Percentiles rank a stretch among this genome's conserved stretches.
Conservation (phyloP, 139 green algal species). For the Desmodesmus armatus region DNA sequence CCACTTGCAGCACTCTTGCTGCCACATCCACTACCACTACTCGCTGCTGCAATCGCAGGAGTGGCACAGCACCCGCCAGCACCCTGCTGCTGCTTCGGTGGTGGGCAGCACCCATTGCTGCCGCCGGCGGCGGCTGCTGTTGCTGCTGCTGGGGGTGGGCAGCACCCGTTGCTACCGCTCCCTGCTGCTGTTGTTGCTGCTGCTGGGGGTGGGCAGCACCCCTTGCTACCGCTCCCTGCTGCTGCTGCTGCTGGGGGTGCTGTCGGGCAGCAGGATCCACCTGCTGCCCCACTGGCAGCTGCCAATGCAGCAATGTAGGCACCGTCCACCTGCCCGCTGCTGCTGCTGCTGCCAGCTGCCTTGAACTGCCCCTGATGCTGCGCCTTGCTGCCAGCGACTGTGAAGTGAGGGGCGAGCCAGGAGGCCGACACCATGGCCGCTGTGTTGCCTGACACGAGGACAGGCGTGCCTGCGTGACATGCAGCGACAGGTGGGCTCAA, state of each 20-base stretch:
- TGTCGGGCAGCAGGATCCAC: too few species aligned
- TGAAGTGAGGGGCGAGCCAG: slow-evolving; percentile 75
- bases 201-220: too few species aligned
- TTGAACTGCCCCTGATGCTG: slow-evolving; percentile 23
- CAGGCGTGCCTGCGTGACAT: slow-evolving; percentile 51
- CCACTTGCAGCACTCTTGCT: too few species aligned
- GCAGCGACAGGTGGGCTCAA: too few species aligned
- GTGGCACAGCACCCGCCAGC: too few species aligned
- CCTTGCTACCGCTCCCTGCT: background rate
- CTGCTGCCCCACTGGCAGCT: too few species aligned
- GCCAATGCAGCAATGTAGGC: background rate
- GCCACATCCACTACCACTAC: too few species aligned
- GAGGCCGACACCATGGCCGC: slow-evolving; percentile 90
- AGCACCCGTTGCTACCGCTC: slow-evolving; percentile 13
- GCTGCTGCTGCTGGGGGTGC: background rate
- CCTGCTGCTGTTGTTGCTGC: background rate
- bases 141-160: too few species aligned
- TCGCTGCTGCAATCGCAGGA: too few species aligned
- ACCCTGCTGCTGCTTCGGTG: background rate
- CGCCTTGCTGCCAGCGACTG: background rate
- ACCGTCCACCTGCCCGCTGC: background rate
- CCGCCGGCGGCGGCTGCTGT: too few species aligned
- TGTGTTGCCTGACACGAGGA: slow-evolving; percentile 92
- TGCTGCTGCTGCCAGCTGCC: background rate
- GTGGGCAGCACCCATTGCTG: background rate